Base-by-base conservation (phyloP, 2,329 filamentous ascomycete genomes). In the Aplosporella prunicola region DNA sequence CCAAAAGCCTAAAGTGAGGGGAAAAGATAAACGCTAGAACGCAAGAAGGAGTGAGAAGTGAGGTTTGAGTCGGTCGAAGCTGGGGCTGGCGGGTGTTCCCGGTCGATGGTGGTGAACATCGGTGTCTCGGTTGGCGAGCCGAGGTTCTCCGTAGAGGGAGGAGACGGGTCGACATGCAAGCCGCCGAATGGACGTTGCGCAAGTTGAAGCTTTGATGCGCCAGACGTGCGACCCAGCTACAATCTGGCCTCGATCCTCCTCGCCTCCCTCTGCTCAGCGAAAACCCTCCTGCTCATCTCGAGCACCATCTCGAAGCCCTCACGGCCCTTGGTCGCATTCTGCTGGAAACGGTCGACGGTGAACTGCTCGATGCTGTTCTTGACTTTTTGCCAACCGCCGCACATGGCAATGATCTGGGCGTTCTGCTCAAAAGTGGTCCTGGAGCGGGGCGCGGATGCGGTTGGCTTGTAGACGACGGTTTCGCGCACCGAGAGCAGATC, bases 221-320 rank as follows among this genome's bases (percentile, higher is more conserved):
- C n/a, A n/a, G n/a, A n/a, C n/a, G n/a, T n/a, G n/a, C n/a, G n/a
- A n/a, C n/a, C n/a, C n/a, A n/a, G n/a, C n/a, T n/a, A 58, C 32
- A 60, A 49, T 49, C 48, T 51, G 10, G 50, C 53, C 39, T 58
- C 45, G 31, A 43, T 48, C 28, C 44, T 55, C 41, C 69, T 58
- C 39, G 75, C 70, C 57, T 84, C 81, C 60, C 78, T 76, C 66
- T 96, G 86, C 69, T 95, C 85, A 40, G 84, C 81, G 55, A 95
- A 96, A 1, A 88, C 88, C 55, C 84, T 76, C 48, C 89, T 71
- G 61, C 86, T 93, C 80, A 94, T 94, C 57, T 86, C 84, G 20
- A 98, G 72, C 7, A 98, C 91, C 45, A 81, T 77, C 68, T 98
- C 91, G 57, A 98, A 98, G 2, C 91, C 91, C 62, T 96, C 88